Evolutionary conservation across 441 rosid genomes (phyloP), one percentile per base, ranked within the genome.

Genomic region (Francoa sonchifolia): DNA sequence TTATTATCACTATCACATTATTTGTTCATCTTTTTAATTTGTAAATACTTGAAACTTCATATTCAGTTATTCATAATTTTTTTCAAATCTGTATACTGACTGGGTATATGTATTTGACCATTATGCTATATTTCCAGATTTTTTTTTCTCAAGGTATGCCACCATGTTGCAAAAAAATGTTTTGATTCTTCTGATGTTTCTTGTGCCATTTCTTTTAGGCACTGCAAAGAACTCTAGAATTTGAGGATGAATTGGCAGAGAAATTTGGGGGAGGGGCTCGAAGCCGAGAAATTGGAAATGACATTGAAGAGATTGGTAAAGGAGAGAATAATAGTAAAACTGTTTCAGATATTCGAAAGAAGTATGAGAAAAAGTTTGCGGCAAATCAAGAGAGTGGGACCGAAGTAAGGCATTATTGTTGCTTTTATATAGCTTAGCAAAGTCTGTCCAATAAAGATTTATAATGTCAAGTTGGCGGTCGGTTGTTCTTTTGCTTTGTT

Each of bases 191-290:
- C 34, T 54, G 40, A 55, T 43, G 25, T 8, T 14, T 22, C 8
- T 2, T 73, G 41, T 32, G 21, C 44, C 41, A 34, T 57, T 18
- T 58, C n/a, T 31, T 45, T 31, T 58, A 92, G 99, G 96, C 95
- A 52, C 63, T 92, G 23, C 95, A 87, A 67, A 66, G 99, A 58
- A 92, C 99, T 46, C 66, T 81, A 40, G 99, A 92, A 65, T 92
- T 92, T 71, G 99, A 92, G 65, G 74, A 81, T 68, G 97, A 92
- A 61, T 58, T 83, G 58, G 99, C 90, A 25, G 82, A 77, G 73
- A 87, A 81, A 75, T 92, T 92, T 74, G 99, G 99, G 38, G 95
- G 92, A 48, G 87, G 71, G 44, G 57, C 63, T 62, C 68, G 56
- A 43, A 75, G 60, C 63, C 71, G 73, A 46, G 92, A 84, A 67